Base-by-base conservation (phyloP, 176 grass and related monocot genomes). In the Areca catechu region DNA sequence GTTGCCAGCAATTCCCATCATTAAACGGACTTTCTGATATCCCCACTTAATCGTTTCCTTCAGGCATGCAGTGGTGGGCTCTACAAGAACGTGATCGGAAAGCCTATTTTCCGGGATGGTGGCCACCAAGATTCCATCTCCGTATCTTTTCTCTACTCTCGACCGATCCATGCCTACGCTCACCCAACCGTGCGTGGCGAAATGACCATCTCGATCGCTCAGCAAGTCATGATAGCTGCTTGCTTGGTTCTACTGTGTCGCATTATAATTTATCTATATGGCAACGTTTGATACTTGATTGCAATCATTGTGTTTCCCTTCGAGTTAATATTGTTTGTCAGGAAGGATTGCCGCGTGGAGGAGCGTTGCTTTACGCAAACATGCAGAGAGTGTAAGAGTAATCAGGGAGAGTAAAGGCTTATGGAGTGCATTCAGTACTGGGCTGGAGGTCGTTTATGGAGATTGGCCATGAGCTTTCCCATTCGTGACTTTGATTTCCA, bases 71-170 rank as follows among this genome's bases (percentile, higher is more conserved):
- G 54, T 62, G 19, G 64, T n/a, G 72, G 76, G 18, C 53, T 74
- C 49, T 89, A 78, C 51, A 95, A 73, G 74, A 82, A 61, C 20
- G 51, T 73, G 25, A 60, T 74, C 0, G 79, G 77, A 61, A 83
- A 75, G 53, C 76, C 90, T 30, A 66, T 63, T 61, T 77, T 70
- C 58, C 22, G 61, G 3, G 29, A 20, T 71, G 75, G 30, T n/a
- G 34, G 15, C 17, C 19, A 15, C 47, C 15, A 68, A 1, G 54
- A 58, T 49, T 62, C 30, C 23, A 29, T 77, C 51, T 81, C 74
- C 0, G 68, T 53, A 2, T 69, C 84, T 49, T 78, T 76, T 65
- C 68, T 77, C 62, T 55, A 57, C 53, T 63, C 54, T 51, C 57
- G 61, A 20, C 58, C 71, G 0, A 51, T 1, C 12, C 0, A 53